Evolutionary conservation across 2,329 filamentous ascomycete genomes (phyloP), one percentile per base, ranked within the genome.

Genomic region (Colletotrichum sp.): DNA sequence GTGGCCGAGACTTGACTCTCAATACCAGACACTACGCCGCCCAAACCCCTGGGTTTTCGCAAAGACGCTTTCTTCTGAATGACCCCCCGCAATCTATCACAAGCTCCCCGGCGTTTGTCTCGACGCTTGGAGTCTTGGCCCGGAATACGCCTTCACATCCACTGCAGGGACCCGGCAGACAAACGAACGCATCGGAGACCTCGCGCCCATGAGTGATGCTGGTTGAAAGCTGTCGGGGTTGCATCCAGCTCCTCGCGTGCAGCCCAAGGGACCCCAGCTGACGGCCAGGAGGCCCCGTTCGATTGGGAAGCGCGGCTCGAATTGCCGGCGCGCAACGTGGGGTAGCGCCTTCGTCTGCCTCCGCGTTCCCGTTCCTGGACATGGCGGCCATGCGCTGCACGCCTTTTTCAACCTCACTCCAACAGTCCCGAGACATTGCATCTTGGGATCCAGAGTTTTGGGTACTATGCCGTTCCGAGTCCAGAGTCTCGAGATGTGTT

Each of bases 311-410:
- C 32, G 30, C 73, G 73, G 73, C 49, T 69, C 73, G 73, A 73
- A 76, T 52, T 69, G 57, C 73, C 69, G 73, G 55, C 63, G 21
- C 73, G 24, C 64, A 68, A 69, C 73, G 69, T 73, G 73, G 72
- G 64, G 69, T 55, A 44, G 69, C 55, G 73, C 55, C 64, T 4
- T 68, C 24, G 57, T 70, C 30, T 76, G 69, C 73, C 63, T 76
- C 73, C 73, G 73, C 64, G 72, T 76, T 76, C 73, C 68, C 69
- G 73, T 76, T 76, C 70, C 73, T 72, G 73, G 73, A 64, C 28
- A 57, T 68, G 55, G 39, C 68, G 73, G 73, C 69, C 28, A 57
- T 68, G 55, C 55, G 32, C 63, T 72, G 39, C 73, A 64, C 70
- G 69, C 64, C 73, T 76, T 49, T 76, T 76, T 73, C 69, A 71